Evolutionary conservation across 768 basidiomycete species (phyloP), one percentile per base, ranked within the genome.

Genomic region (Lentinula guzmanii): DNA sequence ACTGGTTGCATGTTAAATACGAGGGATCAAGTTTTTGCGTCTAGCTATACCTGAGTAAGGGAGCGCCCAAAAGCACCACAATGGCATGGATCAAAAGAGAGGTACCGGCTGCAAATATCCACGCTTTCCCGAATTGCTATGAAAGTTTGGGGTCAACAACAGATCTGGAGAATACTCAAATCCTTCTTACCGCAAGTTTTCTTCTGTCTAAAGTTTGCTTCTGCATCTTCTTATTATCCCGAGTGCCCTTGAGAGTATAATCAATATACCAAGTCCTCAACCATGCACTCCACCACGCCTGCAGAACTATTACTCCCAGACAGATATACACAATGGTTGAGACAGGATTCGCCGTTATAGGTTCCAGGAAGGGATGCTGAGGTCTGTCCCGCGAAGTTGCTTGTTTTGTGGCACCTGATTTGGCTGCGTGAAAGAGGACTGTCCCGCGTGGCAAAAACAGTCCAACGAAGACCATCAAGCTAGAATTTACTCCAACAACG

Each of bases 211-310:
- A 70, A 50, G 68, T 68, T n/a, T 70, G 72, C 62, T 73, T 79
- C 46, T 81, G 76, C n/a, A 79, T 61, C 62, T 70, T 75, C 60
- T 73, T 75, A 63, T 82, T 77, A 13, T 76, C 76, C 39, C 77
- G 71, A 3, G 78, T 71, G 7, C 79, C 79, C 35, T 77, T 70
- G 41, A 77, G 61, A 0, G 70, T 64, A 48, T 75, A 72, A 16
- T 77, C 76, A 13, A 81, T 76, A 69, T 75, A 80, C 88, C 86
- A 90, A 24, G 74, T 67, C 61, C 84, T 76, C 65, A 91, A 68
- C 78, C 83, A 87, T 3, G 81, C 82, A 1, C 81, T 86, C 89
- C 91, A 94, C 86, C 87, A 91, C 9, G 75, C 73, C 66, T 89
- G 80, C 39, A 90, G 68, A 2, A 89, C 61, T 4, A 70, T 65